These are phyloP conservation scores for Begonia loranthoides DNA, from an alignment of 306 rosid genomes.

Conservation along the genomic window DNA sequence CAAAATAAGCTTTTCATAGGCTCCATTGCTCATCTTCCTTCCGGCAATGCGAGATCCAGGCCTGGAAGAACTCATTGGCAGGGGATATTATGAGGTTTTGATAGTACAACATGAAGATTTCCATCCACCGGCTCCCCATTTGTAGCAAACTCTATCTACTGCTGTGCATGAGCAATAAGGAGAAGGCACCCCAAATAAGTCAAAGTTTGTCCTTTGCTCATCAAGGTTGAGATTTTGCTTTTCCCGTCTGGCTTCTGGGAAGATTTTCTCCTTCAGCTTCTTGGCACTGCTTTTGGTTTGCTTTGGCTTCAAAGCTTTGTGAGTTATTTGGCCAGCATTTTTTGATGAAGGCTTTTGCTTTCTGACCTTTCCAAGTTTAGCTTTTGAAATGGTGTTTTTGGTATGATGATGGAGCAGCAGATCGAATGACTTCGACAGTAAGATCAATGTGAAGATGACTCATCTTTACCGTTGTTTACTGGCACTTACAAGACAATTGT, in stretches of 20 bases:
- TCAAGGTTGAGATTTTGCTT: slow-evolving; percentile 8
- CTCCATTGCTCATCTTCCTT: slow-evolving; percentile 15
- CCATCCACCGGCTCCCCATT: slow-evolving; percentile 17
- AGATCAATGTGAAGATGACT: too few relatives aligned
- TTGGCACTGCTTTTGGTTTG: slow-evolving; percentile 7
- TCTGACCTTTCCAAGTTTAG: background rate
- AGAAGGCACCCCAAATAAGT: slow-evolving; percentile 12
- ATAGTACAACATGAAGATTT: slow-evolving; percentile 12
- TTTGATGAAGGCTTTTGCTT: background rate
- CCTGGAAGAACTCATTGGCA: slow-evolving; percentile 13
- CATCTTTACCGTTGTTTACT: too few relatives aligned
- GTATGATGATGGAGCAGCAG: slow-evolving; percentile 1
- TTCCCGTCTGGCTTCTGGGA: slow-evolving; percentile 10
- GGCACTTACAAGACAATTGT: too few relatives aligned
- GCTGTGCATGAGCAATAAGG: slow-evolving; percentile 12
- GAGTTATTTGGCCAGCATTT: background rate
- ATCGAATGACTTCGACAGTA: slow-evolving; percentile 4
- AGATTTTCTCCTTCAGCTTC: slow-evolving; percentile 3
- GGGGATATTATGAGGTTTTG: slow-evolving; percentile 9
- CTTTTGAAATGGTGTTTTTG: background rate
- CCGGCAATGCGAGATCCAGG: slow-evolving; percentile 12
- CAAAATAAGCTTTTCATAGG: slow-evolving; percentile 9
- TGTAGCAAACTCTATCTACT: slow-evolving; percentile 9
- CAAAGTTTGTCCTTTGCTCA: slow-evolving; percentile 2
- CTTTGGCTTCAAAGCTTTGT: slow-evolving; percentile 5